Conservation (phyloP, 2,329 filamentous ascomycete genomes). For the Xylaria digitata region DNA sequence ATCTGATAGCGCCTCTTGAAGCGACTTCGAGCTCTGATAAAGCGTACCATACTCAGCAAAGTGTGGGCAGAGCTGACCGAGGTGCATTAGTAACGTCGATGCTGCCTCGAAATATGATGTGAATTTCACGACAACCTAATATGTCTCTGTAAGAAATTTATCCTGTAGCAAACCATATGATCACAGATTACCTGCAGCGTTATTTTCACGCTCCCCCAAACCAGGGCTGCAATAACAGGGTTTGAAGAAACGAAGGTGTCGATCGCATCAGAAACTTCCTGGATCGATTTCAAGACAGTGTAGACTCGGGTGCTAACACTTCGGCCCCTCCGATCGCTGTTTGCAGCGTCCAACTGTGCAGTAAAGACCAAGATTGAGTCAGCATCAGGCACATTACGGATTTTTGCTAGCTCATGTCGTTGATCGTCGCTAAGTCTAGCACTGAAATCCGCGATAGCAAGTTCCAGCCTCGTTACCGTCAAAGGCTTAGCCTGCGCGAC, state of each 20-base stretch:
- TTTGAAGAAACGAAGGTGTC: slow-evolving; percentile 54
- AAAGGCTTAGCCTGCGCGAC: too few relatives aligned
- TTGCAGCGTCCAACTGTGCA: too few relatives aligned
- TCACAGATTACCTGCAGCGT: slow-evolving; percentile 48
- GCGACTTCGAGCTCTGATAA: slow-evolving; percentile 49
- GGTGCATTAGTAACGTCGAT: slow-evolving; percentile 51
- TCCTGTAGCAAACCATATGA: too few relatives aligned
- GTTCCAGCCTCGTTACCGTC: too few relatives aligned
- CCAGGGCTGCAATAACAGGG: slow-evolving; percentile 52
- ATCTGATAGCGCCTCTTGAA: slow-evolving; percentile 51
- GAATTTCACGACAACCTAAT: slow-evolving; percentile 48
- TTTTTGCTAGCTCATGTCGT: too few relatives aligned
- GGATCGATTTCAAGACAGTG: slow-evolving; percentile 53
- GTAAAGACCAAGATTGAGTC: too few relatives aligned
- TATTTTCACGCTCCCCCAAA: slow-evolving; percentile 58
- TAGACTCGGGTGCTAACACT: slow-evolving; percentile 48
- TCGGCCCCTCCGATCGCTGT: slow-evolving; percentile 31
- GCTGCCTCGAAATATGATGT: slow-evolving; percentile 55
- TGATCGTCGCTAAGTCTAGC: too few relatives aligned
- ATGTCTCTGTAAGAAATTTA: too few relatives aligned
- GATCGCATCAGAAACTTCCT: slow-evolving; percentile 52
- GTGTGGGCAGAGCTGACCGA: slow-evolving; percentile 51
- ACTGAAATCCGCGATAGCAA: too few relatives aligned
- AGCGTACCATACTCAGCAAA: slow-evolving; percentile 54
- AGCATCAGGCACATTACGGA: too few relatives aligned